phyloP scores from a whole-genome alignment of 768 basidiomycete species.

The Phylloporus sp. region DNA sequence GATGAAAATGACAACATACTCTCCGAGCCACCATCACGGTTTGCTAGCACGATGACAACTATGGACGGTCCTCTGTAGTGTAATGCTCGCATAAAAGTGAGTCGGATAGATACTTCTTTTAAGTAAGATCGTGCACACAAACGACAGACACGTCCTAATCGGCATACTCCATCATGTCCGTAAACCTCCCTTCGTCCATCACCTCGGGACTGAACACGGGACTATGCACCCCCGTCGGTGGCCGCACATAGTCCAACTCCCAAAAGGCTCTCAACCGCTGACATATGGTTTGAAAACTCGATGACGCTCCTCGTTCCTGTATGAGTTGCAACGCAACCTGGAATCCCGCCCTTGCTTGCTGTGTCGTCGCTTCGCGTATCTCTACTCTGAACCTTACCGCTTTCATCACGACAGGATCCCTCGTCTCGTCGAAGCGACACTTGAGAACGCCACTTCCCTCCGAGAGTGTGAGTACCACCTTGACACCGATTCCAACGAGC shows the following conservation, averaged over 20 bases:
- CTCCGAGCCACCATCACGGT: slow-evolving; percentile 29
- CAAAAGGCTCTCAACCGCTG: slow-evolving; percentile 62
- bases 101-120: slow-evolving; percentile 5
- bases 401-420: slow-evolving; percentile 55
- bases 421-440: slow-evolving; percentile 68
- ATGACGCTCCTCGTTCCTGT: slow-evolving; percentile 83
- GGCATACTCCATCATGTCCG: slow-evolving; percentile 32
- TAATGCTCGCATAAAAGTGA: slow-evolving; percentile 1
- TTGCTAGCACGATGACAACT: slow-evolving; percentile 34
- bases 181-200: slow-evolving; percentile 24
- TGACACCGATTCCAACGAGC: slow-evolving; percentile 66
- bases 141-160: slow-evolving; percentile 17
- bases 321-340: slow-evolving; percentile 59
- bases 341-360: slow-evolving; percentile 43
- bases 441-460: slow-evolving; percentile 66
- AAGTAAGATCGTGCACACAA: slow-evolving; percentile 16
- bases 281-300: slow-evolving; percentile 73
- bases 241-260: slow-evolving; percentile 49
- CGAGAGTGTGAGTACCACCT: slow-evolving; percentile 58
- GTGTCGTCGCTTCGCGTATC: slow-evolving; percentile 41
- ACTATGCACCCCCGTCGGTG: slow-evolving; percentile 12
- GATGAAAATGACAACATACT: slow-evolving; percentile 26
- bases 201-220: slow-evolving; percentile 27
- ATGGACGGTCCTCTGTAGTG: slow-evolving; percentile 32
- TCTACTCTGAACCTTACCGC: slow-evolving; percentile 82